Evolutionary conservation across 2,329 filamentous ascomycete species (phyloP), one percentile per base, ranked within the genome.

Genomic region (Paramyrothecium sp.): DNA sequence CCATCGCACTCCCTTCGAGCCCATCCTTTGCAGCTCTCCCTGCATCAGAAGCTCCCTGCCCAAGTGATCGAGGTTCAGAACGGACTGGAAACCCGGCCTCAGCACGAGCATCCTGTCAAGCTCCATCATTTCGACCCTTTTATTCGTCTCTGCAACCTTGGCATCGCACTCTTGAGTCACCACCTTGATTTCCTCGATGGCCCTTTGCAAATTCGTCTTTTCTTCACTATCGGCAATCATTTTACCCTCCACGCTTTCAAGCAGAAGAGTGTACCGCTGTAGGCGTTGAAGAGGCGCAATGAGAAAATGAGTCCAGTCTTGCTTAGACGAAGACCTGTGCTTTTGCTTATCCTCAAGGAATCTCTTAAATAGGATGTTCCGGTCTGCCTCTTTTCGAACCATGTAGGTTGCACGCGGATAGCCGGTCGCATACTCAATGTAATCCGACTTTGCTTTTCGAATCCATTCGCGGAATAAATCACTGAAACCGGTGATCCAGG

Each of bases 391-490:
- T 69, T 89, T 90, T 54, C 92, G 89, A 19, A 99, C 86, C 54
- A 93, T 79, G 69, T 91, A 93, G 41, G 87, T 88, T 1, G 95
- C 94, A 58, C 89, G 87, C 1, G 94, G 94, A 65, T 95, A 98
- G 0, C 88, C 88, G 1, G 89, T 88, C 44, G 94, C 94, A 72
- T 98, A 99, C 58, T 96, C 92, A 59, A 97, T 87, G 70, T 98
- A 99, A 12, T 91, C 89, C 2, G 83, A 79, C 72, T 89, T 92
- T 33, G 95, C 95, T 73, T 97, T 98, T 61, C 95, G 86, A 60
- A 98, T 97, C 95, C 95, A 99, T 75, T 99, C 95, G 58, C 95
- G 83, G 79, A 99, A 98, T 53, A 99, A 91, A 68, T 98, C 95
- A 70, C 93, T 97, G 75, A 97, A 97, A 3, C 95, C 95, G 13